phyloP scores from a whole-genome alignment of 345 rosid species.

The Eucalyptus rudis region DNA sequence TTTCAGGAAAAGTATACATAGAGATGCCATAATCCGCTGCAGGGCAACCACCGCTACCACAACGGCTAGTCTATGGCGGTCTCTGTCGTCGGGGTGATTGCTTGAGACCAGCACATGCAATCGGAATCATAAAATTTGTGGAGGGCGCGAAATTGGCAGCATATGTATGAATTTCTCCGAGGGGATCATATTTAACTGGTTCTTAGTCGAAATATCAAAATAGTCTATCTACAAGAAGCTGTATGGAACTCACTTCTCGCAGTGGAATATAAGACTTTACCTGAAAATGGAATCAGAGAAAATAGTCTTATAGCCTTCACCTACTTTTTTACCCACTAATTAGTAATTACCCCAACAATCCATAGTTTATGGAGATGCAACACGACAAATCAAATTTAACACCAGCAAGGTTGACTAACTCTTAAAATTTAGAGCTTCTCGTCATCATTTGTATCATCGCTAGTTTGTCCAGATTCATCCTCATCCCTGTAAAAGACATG shows the following conservation, averaged over 20 bases:
- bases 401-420: background rate
- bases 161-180: background rate
- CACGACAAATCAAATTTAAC: background rate
- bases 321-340: too few species aligned
- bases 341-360: background rate
- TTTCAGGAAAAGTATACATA: too few species aligned
- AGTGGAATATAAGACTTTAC: too few species aligned
- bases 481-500: too few species aligned
- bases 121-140: background rate
- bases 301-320: too few species aligned
- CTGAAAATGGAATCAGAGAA: too few species aligned
- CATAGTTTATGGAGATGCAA: background rate
- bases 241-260: too few species aligned
- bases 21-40: background rate
- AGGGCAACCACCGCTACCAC: background rate
- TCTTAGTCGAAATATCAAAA: too few species aligned
- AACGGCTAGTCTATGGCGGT: background rate
- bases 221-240: too few species aligned
- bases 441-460: conserved; percentile 19
- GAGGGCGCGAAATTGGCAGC: background rate
- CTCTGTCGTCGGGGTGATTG: background rate
- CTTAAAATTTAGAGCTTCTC: background rate
- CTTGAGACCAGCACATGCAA: background rate
- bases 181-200: too few species aligned
- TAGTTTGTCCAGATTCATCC: conserved; percentile 15